phyloP scores from a whole-genome alignment of 225 moss, liverwort and hornwort genomes.

The Rhytidiadelphus loreus region DNA sequence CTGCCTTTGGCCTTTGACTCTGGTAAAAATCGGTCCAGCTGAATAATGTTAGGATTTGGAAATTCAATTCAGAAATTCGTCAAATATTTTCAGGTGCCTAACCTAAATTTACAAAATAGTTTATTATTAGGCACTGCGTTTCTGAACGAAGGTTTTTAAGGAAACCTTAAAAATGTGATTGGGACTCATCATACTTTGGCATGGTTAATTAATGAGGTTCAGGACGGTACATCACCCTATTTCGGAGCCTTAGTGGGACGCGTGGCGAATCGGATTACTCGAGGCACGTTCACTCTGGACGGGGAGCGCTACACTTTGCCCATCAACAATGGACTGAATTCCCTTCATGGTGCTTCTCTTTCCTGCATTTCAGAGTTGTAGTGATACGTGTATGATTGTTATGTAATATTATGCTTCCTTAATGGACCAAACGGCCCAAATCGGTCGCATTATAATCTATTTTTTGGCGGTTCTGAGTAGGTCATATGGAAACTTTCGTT shows the following conservation, averaged over 20 bases:
- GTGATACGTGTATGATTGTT: background rate
- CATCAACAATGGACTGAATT: slow-evolving; percentile 65
- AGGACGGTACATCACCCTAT: slow-evolving; percentile 69
- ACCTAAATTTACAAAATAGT: background rate
- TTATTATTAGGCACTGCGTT: background rate
- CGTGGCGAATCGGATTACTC: slow-evolving; percentile 68
- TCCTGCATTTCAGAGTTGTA: background rate
- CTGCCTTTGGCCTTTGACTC: background rate
- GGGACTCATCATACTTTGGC: background rate
- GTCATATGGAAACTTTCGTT: background rate
- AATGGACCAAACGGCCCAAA: no score
- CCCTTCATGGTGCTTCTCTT: slow-evolving; percentile 51
- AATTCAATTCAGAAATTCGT: background rate
- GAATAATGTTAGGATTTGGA: background rate
- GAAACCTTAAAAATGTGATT: background rate
- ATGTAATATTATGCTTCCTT: background rate
- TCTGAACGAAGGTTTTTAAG: background rate
- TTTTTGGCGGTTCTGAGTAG: background rate
- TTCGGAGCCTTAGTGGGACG: slow-evolving; percentile 85
- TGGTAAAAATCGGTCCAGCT: background rate
- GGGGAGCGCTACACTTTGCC: slow-evolving; percentile 42
- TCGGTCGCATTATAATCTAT: background rate
- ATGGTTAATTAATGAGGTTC: background rate
- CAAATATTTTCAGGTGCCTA: background rate
- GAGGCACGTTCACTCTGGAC: slow-evolving; percentile 55